Evolutionary conservation across 2,329 filamentous ascomycete genomes (phyloP), one percentile per base, ranked within the genome.

Genomic region (Apiospora hydei): DNA sequence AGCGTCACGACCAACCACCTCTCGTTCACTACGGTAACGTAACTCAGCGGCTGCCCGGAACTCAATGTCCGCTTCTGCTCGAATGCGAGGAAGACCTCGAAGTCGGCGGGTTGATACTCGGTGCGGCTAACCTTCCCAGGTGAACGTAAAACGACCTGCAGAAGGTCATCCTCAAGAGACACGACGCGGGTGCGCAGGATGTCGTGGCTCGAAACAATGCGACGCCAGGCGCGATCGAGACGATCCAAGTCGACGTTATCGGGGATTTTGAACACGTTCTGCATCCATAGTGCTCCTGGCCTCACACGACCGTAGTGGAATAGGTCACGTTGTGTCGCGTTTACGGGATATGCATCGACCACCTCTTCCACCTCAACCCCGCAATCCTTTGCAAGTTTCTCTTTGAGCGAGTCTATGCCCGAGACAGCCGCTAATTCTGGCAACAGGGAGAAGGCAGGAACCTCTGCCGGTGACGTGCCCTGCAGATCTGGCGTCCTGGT

Each of bases 251-350:
- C 41, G 1, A 68, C 43, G 7, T n/a, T 26, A 0, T 47, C 66
- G 14, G 66, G 66, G 24, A 68, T 49, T 24, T 47, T 38, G 66
- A 68, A 68, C 3, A 68, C 66, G 16, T 68, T 68, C 8, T 68
- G 66, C 66, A 68, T 30, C 66, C 66, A 68, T 16, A 68, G 44
- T 7, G 66, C 66, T 14, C 38, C 66, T 8, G 66, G 66, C 3
- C 44, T 43, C 16, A 18, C 24, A 8, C 47, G 46, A 13, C 26
- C 34, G 3, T 68, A 38, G 10, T 38, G 14, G 66, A 47, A 34
- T 11, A 68, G 8, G 2, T 34, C 30, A 6, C 7, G 18, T 3
- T 68, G 66, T 3, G 66, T 68, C 43, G 66, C 43, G 3, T 43
- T 68, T 13, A 68, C 2, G 16, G 66, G 66, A 38, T 68, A 68